Evolutionary conservation across 192 early-diverging fungal species (phyloP), one percentile per base, ranked within the genome.

Genomic region (Dissophora globulifera): DNA sequence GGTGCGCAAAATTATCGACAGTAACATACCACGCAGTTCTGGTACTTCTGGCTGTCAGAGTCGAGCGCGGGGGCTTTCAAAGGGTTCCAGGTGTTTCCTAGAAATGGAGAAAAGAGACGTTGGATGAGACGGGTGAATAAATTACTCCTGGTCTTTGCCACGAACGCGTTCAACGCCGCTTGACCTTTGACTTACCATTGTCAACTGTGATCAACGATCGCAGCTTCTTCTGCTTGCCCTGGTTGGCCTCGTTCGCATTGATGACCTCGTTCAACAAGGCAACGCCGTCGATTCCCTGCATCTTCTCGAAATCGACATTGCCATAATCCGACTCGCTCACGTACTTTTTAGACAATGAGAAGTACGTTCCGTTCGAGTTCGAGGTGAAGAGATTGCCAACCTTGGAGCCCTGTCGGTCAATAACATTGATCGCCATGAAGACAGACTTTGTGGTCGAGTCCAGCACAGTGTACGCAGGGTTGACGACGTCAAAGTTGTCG

Each of bases 261-360:
- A 67, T 65, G 10, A 97, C 92, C 22, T 82, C 53, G 62, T 98
- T 98, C 60, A 92, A 91, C 8, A 99, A 53, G 2, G 93, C 84
- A 31, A 95, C 90, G 49, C 94, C 96, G 61, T 92, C 87, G 22
- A 98, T 84, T 12, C 93, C 95, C 25, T 91, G 89, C 82, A 94
- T 90, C 54, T 92, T 93, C 69, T 96, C 95, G 84, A 95, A 96
- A 71, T 99, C 97, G 1, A 97, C 96, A 46, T 89, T 83, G n/a
- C 92, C 92, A 19, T 48, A 50, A 22, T 86, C 82, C 33, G 88
- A 88, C 58, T 94, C 86, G 71, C 96, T 95, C 16, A 93, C 90
- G 33, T 90, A 67, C 43, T 86, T 82, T 26, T 94, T 84, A 1
- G 92, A 87, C 11, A 81, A 66, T 10, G 88, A 88, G 75, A 88